Conservation (phyloP, 2,329 filamentous ascomycete species). For the Diaporthe sp. region DNA sequence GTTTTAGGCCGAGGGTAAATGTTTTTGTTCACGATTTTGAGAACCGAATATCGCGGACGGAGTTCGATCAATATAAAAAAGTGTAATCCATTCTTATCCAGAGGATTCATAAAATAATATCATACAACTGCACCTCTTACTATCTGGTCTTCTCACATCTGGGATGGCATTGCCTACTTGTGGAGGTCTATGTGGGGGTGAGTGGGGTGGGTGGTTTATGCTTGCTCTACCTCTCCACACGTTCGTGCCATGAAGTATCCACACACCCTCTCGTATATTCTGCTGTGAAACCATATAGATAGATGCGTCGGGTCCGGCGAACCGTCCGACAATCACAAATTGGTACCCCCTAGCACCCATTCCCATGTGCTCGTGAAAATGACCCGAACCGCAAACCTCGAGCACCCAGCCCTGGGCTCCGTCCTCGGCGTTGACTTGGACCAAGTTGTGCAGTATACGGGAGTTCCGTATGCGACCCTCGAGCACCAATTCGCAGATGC, state of each 20-base stretch:
- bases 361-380: not conserved
- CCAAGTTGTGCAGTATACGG: not conserved
- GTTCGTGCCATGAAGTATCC: not conserved
- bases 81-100: too few relatives aligned
- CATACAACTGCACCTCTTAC: too few relatives aligned
- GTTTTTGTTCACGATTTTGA: not conserved
- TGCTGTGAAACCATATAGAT: not conserved
- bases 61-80: not conserved
- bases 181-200: not conserved
- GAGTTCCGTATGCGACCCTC: not conserved
- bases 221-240: constrained; percentile 15
- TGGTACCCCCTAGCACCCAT: too few relatives aligned
- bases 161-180: too few relatives aligned
- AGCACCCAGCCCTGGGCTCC: not conserved
- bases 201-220: not conserved
- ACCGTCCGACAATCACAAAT: too few relatives aligned
- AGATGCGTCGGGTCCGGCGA: too few relatives aligned
- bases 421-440: not conserved
- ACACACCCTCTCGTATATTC: not conserved
- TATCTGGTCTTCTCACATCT: too few relatives aligned
- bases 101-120: too few relatives aligned
- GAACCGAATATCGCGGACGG: not conserved
- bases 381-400: not conserved
- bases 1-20: not conserved
- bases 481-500: constrained; percentile 5